These are phyloP conservation scores for Hypoxylon trugodes DNA, from an alignment of 495 filamentous ascomycete genomes.

Conservation along the genomic window DNA sequence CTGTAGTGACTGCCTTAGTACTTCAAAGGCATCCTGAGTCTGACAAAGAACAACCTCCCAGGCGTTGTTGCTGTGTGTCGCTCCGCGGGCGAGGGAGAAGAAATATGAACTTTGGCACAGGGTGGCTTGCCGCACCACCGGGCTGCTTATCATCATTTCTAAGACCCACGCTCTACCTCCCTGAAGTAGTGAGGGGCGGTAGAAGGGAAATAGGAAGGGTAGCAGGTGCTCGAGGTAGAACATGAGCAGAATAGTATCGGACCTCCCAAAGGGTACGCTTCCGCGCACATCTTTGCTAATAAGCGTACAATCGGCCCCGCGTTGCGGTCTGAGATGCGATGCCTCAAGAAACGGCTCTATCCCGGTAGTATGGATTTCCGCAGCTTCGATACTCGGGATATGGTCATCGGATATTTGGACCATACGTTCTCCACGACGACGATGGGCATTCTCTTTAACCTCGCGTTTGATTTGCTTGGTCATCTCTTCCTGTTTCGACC, in stretches of 20 bases:
- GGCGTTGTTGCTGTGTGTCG: constrained; percentile 11
- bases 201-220: constrained; percentile 65
- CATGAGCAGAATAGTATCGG: constrained; percentile 43
- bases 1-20: constrained; percentile 44
- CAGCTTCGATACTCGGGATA: constrained; percentile 2
- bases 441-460: constrained; percentile 57
- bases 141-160: constrained; percentile 59
- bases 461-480: constrained; percentile 58
- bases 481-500: constrained; percentile 56
- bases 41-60: constrained; percentile 46
- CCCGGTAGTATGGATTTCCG: constrained; percentile 23
- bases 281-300: constrained; percentile 12
- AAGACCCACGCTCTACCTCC: constrained; percentile 62
- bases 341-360: constrained; percentile 19
- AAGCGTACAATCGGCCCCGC: constrained; percentile 25
- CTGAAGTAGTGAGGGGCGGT: constrained; percentile 55
- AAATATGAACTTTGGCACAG: constrained; percentile 60
- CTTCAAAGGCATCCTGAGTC: constrained; percentile 43
- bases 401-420: constrained; percentile 2
- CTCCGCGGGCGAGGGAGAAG: constrained; percentile 47
- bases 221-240: constrained; percentile 63
- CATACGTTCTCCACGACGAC: constrained; percentile 47
- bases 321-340: constrained; percentile 13
- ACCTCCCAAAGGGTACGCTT: constrained; percentile 34
- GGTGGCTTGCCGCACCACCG: constrained; percentile 55